phyloP scores from a whole-genome alignment of 2,329 filamentous ascomycete species.

The Aureobasidium namibiae region DNA sequence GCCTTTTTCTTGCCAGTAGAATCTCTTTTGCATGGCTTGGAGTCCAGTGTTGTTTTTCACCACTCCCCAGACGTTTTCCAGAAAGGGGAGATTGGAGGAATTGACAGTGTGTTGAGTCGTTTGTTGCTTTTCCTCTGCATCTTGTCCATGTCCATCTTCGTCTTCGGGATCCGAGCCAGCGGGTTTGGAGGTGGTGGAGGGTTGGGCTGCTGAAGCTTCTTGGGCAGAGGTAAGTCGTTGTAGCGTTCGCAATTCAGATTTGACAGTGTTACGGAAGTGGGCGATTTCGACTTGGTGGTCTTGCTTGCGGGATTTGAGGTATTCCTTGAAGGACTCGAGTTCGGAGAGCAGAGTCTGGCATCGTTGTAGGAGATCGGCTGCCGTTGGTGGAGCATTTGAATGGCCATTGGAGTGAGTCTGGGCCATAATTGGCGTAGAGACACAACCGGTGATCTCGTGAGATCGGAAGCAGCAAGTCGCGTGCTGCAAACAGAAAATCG shows the following conservation, averaged over 20 bases:
- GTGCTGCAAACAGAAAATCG: neutral
- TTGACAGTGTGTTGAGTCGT: slow-evolving; percentile 45
- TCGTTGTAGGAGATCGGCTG: slow-evolving; percentile 27
- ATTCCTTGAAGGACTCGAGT: slow-evolving; percentile 32
- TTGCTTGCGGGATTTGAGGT: slow-evolving; percentile 27
- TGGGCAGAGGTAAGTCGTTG: slow-evolving; percentile 19
- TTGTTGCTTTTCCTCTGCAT: neutral
- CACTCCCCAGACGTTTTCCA: slow-evolving; percentile 54
- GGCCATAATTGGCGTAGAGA: neutral
- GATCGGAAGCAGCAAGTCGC: neutral
- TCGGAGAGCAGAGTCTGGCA: slow-evolving; percentile 32
- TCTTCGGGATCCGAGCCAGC: neutral
- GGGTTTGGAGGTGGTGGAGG: no score
- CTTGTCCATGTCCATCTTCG: neutral
- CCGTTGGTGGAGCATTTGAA: neutral
- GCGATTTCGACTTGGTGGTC: slow-evolving; percentile 28
- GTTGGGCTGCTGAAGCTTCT: no score
- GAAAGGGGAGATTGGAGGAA: slow-evolving; percentile 60
- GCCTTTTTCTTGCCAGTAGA: slow-evolving; percentile 36
- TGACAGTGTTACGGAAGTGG: slow-evolving; percentile 27
- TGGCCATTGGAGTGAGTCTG: neutral
- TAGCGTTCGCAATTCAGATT: slow-evolving; percentile 27
- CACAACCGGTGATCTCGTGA: neutral
- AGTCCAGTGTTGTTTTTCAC: slow-evolving; percentile 51
- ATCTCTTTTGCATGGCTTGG: slow-evolving; percentile 48